Evolutionary conservation across 1,284 basidiomycete species (phyloP).

Genomic region (Sanghuangporus baumii): DNA sequence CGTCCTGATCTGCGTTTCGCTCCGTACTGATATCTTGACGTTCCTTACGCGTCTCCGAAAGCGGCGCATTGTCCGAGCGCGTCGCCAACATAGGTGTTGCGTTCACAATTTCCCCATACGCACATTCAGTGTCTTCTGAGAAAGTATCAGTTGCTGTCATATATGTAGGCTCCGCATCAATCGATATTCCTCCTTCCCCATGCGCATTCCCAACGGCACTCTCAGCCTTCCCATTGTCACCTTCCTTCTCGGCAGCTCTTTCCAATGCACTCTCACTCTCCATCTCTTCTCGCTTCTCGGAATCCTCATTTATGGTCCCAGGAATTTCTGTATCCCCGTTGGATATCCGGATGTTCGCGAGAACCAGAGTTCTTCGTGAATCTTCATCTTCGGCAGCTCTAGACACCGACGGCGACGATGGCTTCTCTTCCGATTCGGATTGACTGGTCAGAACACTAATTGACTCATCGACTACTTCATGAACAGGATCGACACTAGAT

Average conservation of each 20-base stretch:
- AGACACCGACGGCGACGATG: background rate
- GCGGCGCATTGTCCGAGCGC: background rate
- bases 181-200: slow-evolving; percentile 2
- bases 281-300: background rate
- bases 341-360: background rate
- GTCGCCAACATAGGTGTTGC: background rate
- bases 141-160: background rate
- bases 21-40: background rate
- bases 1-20: background rate
- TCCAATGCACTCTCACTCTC: background rate
- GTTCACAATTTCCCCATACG: background rate
- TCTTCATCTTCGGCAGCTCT: background rate
- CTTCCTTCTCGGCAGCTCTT: background rate
- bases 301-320: background rate
- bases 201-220: background rate
- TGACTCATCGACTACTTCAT: background rate
- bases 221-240: background rate
- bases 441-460: background rate
- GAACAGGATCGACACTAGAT: background rate
- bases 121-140: background rate
- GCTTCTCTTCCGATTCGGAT: background rate
- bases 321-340: background rate
- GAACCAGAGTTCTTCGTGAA: background rate
- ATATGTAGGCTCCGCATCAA: background rate
- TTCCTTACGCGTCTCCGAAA: background rate